Percentiles rank a stretch among this genome's conserved stretches.
These are phyloP conservation scores for Daldinia eschscholtzii DNA, from an alignment of 2,329 filamentous ascomycete genomes.

Conservation along the genomic window DNA sequence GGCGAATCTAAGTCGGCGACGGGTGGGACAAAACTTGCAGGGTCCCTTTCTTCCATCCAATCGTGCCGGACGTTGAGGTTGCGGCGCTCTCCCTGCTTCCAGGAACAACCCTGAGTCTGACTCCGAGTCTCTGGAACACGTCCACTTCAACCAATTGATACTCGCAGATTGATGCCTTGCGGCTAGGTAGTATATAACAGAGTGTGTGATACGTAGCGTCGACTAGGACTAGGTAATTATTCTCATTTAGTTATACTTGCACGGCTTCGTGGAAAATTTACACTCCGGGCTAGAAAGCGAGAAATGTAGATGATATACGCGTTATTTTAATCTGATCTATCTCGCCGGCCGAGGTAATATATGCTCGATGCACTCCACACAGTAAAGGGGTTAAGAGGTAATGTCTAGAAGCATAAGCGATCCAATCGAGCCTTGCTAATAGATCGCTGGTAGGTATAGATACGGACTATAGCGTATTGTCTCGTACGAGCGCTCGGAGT, in stretches of 20 bases:
- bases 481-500: neutral
- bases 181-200: neutral
- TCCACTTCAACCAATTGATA: neutral
- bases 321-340: slow-evolving; percentile 12
- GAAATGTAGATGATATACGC: slow-evolving; percentile 8
- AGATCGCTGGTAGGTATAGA: slow-evolving; percentile 12
- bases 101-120: neutral
- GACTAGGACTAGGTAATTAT: neutral
- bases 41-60: neutral
- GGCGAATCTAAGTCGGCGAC: slow-evolving; percentile 1
- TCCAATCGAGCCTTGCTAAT: slow-evolving; percentile 21
- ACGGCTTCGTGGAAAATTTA: slow-evolving; percentile 1
- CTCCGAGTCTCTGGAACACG: neutral
- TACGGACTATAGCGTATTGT: slow-evolving; percentile 10
- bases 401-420: slow-evolving; percentile 22
- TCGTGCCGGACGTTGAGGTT: neutral
- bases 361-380: slow-evolving; percentile 24
- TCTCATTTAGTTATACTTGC: neutral
- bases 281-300: slow-evolving; percentile 1
- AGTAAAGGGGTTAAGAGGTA: slow-evolving; percentile 11
- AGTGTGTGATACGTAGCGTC: neutral
- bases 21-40: neutral
- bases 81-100: neutral
- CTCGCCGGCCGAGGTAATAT: slow-evolving; percentile 15
- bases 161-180: neutral